Evolutionary conservation across 2,329 filamentous ascomycete species (phyloP).

Genomic region (Rachicladosporium sp.): DNA sequence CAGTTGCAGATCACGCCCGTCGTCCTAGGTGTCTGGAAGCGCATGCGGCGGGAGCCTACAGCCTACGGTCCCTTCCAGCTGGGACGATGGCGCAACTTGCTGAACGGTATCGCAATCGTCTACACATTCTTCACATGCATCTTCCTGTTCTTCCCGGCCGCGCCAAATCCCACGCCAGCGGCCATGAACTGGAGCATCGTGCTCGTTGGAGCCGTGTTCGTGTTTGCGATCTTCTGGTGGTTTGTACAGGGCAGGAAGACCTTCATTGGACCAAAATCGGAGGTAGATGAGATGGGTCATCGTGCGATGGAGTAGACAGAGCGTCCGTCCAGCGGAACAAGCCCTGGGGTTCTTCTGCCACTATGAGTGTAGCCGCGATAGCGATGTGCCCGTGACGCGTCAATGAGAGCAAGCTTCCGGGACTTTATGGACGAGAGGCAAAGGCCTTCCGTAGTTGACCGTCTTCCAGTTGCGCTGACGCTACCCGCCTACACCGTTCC

Average conservation of each 20-base stretch:
- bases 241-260: slow-evolving; percentile 6
- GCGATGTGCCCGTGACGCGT: too few relatives aligned
- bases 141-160: slow-evolving; percentile 11
- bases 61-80: slow-evolving; percentile 14
- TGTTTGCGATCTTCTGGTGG: slow-evolving; percentile 7
- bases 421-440: too few relatives aligned
- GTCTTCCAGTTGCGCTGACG: too few relatives aligned
- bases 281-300: neutral
- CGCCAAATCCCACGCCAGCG: slow-evolving; percentile 5
- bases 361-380: too few relatives aligned
- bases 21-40: slow-evolving; percentile 10
- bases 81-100: slow-evolving; percentile 7
- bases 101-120: slow-evolving; percentile 16
- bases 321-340: too few relatives aligned
- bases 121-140: slow-evolving; percentile 15
- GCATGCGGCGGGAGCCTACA: slow-evolving; percentile 6
- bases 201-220: slow-evolving; percentile 5
- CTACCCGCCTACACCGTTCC: too few relatives aligned
- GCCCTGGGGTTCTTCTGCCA: too few relatives aligned
- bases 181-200: slow-evolving; percentile 12
- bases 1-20: slow-evolving; percentile 27
- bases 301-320: too few relatives aligned
- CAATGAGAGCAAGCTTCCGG: too few relatives aligned
- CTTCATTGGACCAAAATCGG: slow-evolving; percentile 4
- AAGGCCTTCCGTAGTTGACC: too few relatives aligned